phyloP scores from a whole-genome alignment of 2,329 filamentous ascomycete genomes.

The Colletotrichum karsti region DNA sequence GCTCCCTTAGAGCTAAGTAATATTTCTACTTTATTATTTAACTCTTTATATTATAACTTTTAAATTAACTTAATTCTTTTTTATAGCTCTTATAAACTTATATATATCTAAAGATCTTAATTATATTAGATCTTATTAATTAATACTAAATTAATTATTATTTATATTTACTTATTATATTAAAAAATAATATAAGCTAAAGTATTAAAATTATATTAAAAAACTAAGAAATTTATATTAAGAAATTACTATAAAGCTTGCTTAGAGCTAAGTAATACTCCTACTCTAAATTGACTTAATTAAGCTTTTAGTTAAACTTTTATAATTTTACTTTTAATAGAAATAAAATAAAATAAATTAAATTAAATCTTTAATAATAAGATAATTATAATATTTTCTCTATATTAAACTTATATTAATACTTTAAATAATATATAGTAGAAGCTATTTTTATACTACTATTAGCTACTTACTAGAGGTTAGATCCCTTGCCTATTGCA shows the following conservation, averaged over 20 bases:
- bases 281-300: no score
- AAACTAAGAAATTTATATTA: background rate
- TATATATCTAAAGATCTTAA: no score
- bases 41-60: background rate
- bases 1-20: no score
- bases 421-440: background rate
- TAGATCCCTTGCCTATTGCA: no score
- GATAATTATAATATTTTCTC: background rate
- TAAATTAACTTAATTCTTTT: no score
- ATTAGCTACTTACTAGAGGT: no score
- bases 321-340: background rate
- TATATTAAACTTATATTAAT: background rate
- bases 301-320: background rate
- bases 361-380: background rate
- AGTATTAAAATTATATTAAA: no score
- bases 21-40: no score
- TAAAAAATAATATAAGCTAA: no score
- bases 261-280: no score
- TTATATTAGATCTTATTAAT: no score
- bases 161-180: background rate
- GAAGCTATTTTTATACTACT: background rate
- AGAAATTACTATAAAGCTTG: background rate
- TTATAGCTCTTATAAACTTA: no score
- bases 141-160: background rate
- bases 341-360: background rate